Evolutionary conservation across 306 rosid species (phyloP), one percentile per base, ranked within the genome.

Genomic region (Vigna trinervia): DNA sequence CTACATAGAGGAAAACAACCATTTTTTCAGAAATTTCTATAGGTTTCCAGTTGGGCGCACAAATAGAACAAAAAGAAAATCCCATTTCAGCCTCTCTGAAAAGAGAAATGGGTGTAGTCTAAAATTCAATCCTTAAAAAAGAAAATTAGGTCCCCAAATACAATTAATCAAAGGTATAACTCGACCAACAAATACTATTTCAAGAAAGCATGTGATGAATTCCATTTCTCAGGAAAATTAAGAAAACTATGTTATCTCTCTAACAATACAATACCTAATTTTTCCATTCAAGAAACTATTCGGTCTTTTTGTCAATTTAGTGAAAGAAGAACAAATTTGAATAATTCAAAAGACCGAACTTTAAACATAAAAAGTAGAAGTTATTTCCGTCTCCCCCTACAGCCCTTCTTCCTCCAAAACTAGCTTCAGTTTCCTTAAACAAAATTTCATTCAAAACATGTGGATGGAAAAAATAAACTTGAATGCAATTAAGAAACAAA

Each of bases 1-100:
- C 75, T 71, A 52, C 63, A 66, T 5, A 14, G 14, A 52, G 4
- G 3, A 19, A 69, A 5, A 17, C 19, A 70, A 10, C 47, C 20
- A 34, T 56, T 19, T 38, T 51, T 7, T 72, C 65, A 72, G 76
- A 54, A 0, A 19, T 72, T 54, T 52, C 39, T 5, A 72, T 17
- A 51, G 22, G 34, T 22, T 46, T 70, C 45, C 12, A 4, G 32
- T 11, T 5, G 51, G 59, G 26, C 28, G 12, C 41, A 68, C 11
- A 23, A 45, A 43, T 12, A 69, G 17, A 48, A 68, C 43, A 46
- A 23, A 68, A 23, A 56, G 0, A 69, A 68, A 48, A 14, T 8
- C 6, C 0, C 14, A 14, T 26, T 68, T 47, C 58, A 68, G 30
- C 11, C 15, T 46, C 14, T 46, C 17, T 30, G 0, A 45, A 67